Base-by-base conservation (phyloP, 2,329 filamentous ascomycete species). In the Trichoderma atroviride region DNA sequence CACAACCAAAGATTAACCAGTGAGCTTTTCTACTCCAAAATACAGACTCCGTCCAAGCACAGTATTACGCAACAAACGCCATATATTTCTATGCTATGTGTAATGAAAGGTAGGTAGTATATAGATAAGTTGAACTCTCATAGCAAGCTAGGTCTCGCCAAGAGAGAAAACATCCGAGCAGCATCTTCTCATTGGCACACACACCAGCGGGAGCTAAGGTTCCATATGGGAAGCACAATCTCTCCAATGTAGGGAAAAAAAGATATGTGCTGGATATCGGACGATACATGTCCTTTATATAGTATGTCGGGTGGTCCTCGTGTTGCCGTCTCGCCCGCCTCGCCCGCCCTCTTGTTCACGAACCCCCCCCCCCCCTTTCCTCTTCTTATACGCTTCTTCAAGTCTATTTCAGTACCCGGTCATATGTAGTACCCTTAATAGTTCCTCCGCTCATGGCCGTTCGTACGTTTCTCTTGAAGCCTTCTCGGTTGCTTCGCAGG, bases 401-500 rank as follows among this genome's bases (percentile, higher is more conserved):
- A 22, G 40, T 62, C 70, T 83, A 92, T 81, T 89, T 91, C 76
- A 93, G 79, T 52, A 97, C 94, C 64, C 90, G 85, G 72, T 98
- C 94, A 77, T 94, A 99, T 7, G 81, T 79, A 74, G 89, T 85
- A 3, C 89, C 91, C 79, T 89, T 90, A 52, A 98, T 89, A 0
- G 82, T 82, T 7, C 94, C 93, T 64, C 96, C 96, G 4, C 84
- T 85, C 92, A 99, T 97, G 7, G 93, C 87, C 27, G 86, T 86
- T 76, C 92, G 88, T 50, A 98, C 96, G 77, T 98, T 97, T 71
- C 93, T 86, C 85, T 94, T 96, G 83, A 99, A 99, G 35, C 86
- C 88, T 66, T 98, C 96, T 47, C 94, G 85, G 80, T 96, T 97
- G 59, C 86, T 85, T 75, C 95, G 89, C 74, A 99, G 84, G 78